Percentiles rank a stretch among this genome's conserved stretches.
These are phyloP conservation scores for Wallemia ichthyophaga DNA, from an alignment of 1,284 basidiomycete genomes.

Conservation along the genomic window DNA sequence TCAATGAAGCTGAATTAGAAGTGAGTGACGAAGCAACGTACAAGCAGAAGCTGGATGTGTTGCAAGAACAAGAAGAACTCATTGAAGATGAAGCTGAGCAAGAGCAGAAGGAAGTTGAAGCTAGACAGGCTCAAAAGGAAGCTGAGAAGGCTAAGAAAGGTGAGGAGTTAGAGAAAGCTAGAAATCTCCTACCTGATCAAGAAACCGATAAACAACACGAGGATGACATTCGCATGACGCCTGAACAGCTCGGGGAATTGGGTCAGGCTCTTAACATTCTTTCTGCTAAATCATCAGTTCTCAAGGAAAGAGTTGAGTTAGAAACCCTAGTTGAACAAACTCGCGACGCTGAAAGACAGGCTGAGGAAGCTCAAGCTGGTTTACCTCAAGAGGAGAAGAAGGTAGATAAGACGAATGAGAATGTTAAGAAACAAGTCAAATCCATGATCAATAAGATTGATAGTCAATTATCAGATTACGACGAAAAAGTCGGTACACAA, in stretches of 20 bases:
- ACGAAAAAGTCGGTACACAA: slow-evolving; percentile 58
- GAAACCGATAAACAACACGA: slow-evolving; percentile 19
- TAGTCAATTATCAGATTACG: slow-evolving; percentile 69
- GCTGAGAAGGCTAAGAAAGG: slow-evolving; percentile 27
- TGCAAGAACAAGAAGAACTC: slow-evolving; percentile 94
- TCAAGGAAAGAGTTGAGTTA: slow-evolving; percentile 83
- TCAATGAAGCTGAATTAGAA: slow-evolving; percentile 87
- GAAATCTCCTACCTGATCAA: slow-evolving; percentile 40
- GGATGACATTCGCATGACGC: slow-evolving; percentile 69
- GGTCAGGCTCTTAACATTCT: slow-evolving; percentile 71
- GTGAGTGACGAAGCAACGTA: slow-evolving; percentile 82
- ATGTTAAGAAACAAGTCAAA: slow-evolving; percentile 69
- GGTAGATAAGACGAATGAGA: background rate
- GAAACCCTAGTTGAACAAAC: slow-evolving; percentile 65
- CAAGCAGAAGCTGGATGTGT: slow-evolving; percentile 89
- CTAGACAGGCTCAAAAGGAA: slow-evolving; percentile 54
- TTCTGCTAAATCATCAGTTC: slow-evolving; percentile 80
- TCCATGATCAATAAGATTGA: slow-evolving; percentile 92
- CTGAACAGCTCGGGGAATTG: slow-evolving; percentile 80
- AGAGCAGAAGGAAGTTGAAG: slow-evolving; percentile 78
- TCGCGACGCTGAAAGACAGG: slow-evolving; percentile 25
- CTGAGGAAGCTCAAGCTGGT: slow-evolving; percentile 23
- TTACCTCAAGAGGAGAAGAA: background rate
- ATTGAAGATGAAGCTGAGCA: slow-evolving; percentile 98
- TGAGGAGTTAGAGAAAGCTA: slow-evolving; percentile 38